Evolutionary conservation across 2,329 filamentous ascomycete species (phyloP), one percentile per base, ranked within the genome.

Genomic region (Aspergillus phoenicis): DNA sequence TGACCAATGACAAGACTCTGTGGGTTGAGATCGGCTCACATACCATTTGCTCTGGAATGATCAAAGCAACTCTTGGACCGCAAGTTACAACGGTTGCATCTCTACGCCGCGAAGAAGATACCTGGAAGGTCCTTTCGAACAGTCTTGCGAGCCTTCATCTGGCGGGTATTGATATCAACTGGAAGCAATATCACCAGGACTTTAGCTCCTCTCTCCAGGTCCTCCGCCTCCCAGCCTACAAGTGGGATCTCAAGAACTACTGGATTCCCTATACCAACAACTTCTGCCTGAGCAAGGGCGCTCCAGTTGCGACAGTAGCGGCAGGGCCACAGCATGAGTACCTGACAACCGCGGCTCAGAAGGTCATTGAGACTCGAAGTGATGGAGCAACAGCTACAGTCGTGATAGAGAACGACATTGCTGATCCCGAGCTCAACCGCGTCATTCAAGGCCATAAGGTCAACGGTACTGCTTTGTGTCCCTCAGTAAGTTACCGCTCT

Each of bases 1-100:
- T 85, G 22, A 87, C 90, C 59, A 84, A 88, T 64, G 87, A 88
- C 66, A 88, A 89, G 78, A 90, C 88, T 13, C 81, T 89, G 22
- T 91, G 87, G 86, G 80, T 92, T 60, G 90, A 93, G 83, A 68
- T 84, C 59, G 82, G 82, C 6, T 80, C 81, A 2, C 78, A 83
- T 59, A 78, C 82, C 0, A 73, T 82, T 17, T 81, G 78, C 62
- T 75, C 76, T 2, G 77, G 75, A 47, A 79, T 83, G 74, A 72
- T 83, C 30, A 78, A 78, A 56, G 71, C 87, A 20, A 87, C 86
- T 2, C 84, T 91, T 60, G 87, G 79, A 6, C 80, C 83, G 83
- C 84, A 61, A 79, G 84, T 61, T 82, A 85, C 47, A 81, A 86
- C 57, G 0, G 60, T 79, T 2, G 67, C 79, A 8, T 79, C 79